Base-by-base conservation (phyloP, 352 stramenopile species). In the Pythium volutum region DNA sequence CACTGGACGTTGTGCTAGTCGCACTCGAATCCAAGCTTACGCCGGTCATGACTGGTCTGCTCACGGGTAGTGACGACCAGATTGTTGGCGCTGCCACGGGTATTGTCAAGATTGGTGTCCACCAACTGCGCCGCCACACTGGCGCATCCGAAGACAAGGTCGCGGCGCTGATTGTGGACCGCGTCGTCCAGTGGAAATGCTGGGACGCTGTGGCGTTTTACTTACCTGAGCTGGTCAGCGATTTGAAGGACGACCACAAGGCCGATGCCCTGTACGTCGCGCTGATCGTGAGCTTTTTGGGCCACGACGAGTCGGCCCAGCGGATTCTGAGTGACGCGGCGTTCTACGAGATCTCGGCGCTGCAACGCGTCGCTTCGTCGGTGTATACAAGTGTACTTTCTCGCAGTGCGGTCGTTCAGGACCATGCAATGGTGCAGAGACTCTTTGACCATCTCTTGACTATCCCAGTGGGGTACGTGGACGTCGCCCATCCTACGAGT, bases 71-170 rank as follows among this genome's bases (percentile, higher is more conserved):
- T 10, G 55, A 61, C 18, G 42, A 49, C 22, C 45, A 64, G 14
- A 54, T 46, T 20, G 52, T 70, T 14, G 62, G 56, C 38, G 61
- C 56, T 4, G 57, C 76, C 39, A 56, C 69, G 12, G 87, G 87
- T 15, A 74, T 93, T 45, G 73, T 95, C 34, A 93, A 94, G 67
- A 74, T 95, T 25, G 88, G 80, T 29, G 74, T 89, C 18, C 83
- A 86, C 54, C 87, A 75, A 74, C 51, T 93, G 46, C 71, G 74
- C 14, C 64, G 70, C 47, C 34, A 67, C 1, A 34, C 55, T 23
- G 41, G 42, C 46, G 39, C 63, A 8, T 71, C 71, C 29, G 55
- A 49, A 4, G 52, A 55, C 14, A 26, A 27, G 57, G 39, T 75
- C 34, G 73, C 77, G 33, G 55, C 67, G 26, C 59, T 90, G 11